A percentile compares a stretch with the other conserved stretches of the same genome.
These are phyloP conservation scores for Gamarada debralockiae DNA, from an alignment of 495 filamentous ascomycete species.

Conservation along the genomic window DNA sequence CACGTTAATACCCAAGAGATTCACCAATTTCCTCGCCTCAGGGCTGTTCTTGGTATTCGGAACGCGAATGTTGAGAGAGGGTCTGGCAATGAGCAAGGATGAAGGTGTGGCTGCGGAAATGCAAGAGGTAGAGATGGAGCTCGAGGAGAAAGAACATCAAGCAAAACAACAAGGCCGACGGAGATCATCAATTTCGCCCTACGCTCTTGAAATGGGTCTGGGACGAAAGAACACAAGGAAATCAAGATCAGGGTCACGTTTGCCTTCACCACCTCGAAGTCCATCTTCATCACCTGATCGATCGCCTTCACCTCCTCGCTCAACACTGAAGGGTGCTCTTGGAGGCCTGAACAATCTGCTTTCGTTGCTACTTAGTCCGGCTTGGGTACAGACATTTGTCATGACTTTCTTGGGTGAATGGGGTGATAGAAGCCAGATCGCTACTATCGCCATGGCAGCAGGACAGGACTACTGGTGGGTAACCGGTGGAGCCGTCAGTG, in stretches of 20 bases:
- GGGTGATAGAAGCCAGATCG: constrained; percentile 97
- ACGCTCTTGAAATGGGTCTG: constrained; percentile 61
- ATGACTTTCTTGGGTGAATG: constrained; percentile 99
- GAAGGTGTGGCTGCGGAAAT: constrained; percentile 93
- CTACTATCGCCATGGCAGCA: constrained; percentile 97
- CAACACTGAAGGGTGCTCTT: constrained; percentile 31
- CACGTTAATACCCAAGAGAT: constrained; percentile 79
- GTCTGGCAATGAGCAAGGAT: constrained; percentile 78
- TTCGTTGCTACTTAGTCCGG: constrained; percentile 83
- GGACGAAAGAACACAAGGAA: constrained; percentile 38
- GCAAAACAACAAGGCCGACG: constrained; percentile 52
- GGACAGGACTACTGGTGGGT: constrained; percentile 99
- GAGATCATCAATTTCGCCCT: constrained; percentile 55
- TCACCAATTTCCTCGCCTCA: constrained; percentile 84
- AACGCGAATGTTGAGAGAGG: constrained; percentile 78
- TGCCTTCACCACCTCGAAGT: constrained; percentile 56
- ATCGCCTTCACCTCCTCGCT: constrained; percentile 36
- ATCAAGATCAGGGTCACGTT: constrained; percentile 54
- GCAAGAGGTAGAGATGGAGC: constrained; percentile 92
- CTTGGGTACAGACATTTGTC: constrained; percentile 97
- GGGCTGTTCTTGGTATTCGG: constrained; percentile 87
- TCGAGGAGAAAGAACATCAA: constrained; percentile 86
- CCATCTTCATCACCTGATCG: constrained; percentile 54
- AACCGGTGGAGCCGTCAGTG: constrained; percentile 79
- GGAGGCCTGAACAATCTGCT: constrained; percentile 79